A percentile compares a stretch with the other conserved stretches of the same genome.
phyloP scores from a whole-genome alignment of 2,329 filamentous ascomycete species.

The Cladosporium sp. region DNA sequence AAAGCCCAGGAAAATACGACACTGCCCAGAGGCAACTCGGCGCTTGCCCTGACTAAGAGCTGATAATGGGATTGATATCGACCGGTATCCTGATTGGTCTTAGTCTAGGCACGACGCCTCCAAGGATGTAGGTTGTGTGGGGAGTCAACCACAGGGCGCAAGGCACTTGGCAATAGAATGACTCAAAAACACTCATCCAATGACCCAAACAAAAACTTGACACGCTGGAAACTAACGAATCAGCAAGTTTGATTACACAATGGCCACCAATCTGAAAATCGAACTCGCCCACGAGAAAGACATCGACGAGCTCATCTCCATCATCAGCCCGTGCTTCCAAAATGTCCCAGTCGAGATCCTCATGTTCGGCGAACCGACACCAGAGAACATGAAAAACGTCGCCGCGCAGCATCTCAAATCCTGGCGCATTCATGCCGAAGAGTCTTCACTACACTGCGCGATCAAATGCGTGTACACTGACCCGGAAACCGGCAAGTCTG shows the following conservation, averaged over 20 bases:
- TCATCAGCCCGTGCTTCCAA: conserved; percentile 28
- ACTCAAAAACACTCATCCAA: conserved; percentile 3
- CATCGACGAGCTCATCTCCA: conserved; percentile 27
- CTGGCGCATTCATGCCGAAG: conserved; percentile 27
- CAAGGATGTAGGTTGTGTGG: not conserved
- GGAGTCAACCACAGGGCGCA: not conserved
- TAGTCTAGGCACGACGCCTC: not conserved
- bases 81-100: not conserved
- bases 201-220: not conserved
- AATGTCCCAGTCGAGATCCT: conserved; percentile 20
- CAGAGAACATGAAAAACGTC: conserved; percentile 22
- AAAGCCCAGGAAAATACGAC: not conserved
- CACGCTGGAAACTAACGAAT: not conserved
- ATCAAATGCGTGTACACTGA: conserved; percentile 31
- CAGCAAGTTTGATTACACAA: not conserved
- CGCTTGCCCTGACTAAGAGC: not conserved
- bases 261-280: conserved; percentile 26
- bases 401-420: conserved; percentile 28
- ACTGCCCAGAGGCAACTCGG: not conserved
- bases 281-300: conserved; percentile 29
- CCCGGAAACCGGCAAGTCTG: conserved; percentile 24
- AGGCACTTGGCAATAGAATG: not conserved
- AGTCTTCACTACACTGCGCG: conserved; percentile 21
- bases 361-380: conserved; percentile 27
- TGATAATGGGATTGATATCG: not conserved